Conservation (phyloP, 805 yeast genomes). For the Kodamaea leandrae region DNA sequence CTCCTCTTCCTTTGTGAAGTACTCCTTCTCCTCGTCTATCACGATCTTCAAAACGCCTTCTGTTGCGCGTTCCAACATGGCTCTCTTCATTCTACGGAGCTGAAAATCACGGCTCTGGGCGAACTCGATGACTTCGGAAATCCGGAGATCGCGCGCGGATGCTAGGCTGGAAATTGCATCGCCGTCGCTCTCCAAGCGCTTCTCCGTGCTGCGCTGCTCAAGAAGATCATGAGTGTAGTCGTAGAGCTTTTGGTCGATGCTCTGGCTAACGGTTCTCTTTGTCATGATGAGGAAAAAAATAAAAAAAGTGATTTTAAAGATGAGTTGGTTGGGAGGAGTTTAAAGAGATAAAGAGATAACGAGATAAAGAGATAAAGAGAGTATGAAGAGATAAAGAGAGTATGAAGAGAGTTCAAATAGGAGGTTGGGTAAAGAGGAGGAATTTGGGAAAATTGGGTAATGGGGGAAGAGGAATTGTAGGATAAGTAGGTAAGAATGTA, state of each 20-base stretch:
- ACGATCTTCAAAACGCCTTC: constrained; percentile 56
- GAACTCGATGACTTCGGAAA: constrained; percentile 51
- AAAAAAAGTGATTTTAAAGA: no score
- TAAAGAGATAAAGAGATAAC: no score
- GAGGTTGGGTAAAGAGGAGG: no score
- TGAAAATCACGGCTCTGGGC: constrained; percentile 66
- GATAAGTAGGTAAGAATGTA: no score
- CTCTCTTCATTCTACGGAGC: constrained; percentile 66
- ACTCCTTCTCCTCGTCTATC: constrained; percentile 60
- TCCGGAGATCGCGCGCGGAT: constrained; percentile 57
- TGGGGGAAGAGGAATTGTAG: no score
- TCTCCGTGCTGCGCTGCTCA: constrained; percentile 60
- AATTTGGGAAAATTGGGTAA: no score
- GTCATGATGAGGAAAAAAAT: not conserved
- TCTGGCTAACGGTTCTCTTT: constrained; percentile 14
- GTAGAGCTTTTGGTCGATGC: constrained; percentile 55
- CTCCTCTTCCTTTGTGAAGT: constrained; percentile 37
- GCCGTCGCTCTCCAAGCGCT: constrained; percentile 41
- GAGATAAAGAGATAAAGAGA: no score
- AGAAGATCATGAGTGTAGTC: constrained; percentile 54
- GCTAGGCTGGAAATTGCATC: constrained; percentile 48
- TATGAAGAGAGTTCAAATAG: no score
- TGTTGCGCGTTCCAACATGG: constrained; percentile 59
- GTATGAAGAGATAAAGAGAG: not conserved
- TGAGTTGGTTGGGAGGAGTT: not conserved